Evolutionary conservation across 495 filamentous ascomycete genomes (phyloP).

Genomic region (Ramalina intermedia): DNA sequence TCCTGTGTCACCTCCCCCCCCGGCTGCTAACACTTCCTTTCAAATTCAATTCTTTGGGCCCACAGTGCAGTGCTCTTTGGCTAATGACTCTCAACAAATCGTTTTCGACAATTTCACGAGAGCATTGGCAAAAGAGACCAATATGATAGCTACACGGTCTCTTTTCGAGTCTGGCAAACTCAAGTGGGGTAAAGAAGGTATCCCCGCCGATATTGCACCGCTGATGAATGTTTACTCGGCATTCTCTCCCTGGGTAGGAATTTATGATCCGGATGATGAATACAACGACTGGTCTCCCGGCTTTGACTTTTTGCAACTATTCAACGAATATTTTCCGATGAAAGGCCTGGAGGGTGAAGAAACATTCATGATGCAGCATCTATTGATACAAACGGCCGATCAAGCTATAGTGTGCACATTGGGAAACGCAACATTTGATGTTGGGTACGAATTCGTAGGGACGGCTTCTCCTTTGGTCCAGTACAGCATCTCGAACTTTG

Average conservation of each 20-base stretch:
- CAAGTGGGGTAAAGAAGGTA: neutral
- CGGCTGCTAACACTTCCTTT: neutral
- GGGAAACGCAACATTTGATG: slow-evolving; percentile 9
- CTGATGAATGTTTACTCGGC: neutral
- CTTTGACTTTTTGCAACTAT: neutral
- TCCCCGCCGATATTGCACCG: neutral
- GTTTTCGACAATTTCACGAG: neutral
- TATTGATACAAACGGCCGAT: slow-evolving; percentile 7
- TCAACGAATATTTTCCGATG: neutral
- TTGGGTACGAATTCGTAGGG: slow-evolving; percentile 1
- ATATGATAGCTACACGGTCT: neutral
- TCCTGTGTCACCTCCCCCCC: neutral
- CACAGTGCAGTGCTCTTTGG: neutral
- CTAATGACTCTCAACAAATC: neutral
- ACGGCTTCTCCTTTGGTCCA: neutral
- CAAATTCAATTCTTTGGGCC: neutral
- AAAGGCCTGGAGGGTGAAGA: neutral
- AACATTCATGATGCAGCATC: neutral
- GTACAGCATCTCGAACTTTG: neutral
- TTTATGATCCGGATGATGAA: neutral
- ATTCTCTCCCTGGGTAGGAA: neutral
- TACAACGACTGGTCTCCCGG: too few relatives aligned
- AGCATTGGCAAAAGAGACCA: neutral
- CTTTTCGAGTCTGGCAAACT: neutral
- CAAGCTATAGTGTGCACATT: slow-evolving; percentile 4